A percentile compares a stretch with the other conserved stretches of the same genome.
phyloP scores from a whole-genome alignment of 768 basidiomycete genomes.

The Boletellus ananas region DNA sequence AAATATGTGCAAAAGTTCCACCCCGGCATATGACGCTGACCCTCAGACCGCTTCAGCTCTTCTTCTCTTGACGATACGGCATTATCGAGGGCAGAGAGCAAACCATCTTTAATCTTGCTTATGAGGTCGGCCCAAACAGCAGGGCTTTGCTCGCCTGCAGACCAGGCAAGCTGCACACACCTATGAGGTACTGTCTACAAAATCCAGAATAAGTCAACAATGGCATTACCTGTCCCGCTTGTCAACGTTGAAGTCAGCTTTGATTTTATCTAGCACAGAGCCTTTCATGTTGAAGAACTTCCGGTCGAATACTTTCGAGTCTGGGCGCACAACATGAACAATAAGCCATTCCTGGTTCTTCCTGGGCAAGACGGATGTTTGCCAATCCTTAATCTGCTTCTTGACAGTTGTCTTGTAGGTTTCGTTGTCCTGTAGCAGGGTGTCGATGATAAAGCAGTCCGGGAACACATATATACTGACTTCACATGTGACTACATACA shows the following conservation, averaged over 20 bases:
- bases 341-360: constrained; percentile 95
- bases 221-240: constrained; percentile 68
- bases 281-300: constrained; percentile 83
- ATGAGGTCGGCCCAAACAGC: constrained; percentile 84
- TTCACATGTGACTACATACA: constrained; percentile 87
- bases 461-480: constrained; percentile 40
- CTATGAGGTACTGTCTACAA: constrained; percentile 38
- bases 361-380: constrained; percentile 53
- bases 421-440: constrained; percentile 50
- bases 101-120: constrained; percentile 84
- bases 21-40: constrained; percentile 87
- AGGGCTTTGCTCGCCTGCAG: constrained; percentile 67
- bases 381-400: constrained; percentile 94
- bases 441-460: constrained; percentile 7
- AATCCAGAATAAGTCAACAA: constrained; percentile 5
- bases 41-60: constrained; percentile 85
- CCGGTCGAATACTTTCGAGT: constrained; percentile 52
- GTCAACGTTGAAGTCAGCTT: constrained; percentile 85
- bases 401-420: constrained; percentile 72
- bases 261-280: constrained; percentile 85
- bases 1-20: constrained; percentile 99
- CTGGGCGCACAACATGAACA: constrained; percentile 76
- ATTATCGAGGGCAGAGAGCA: constrained; percentile 80
- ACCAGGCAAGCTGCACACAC: constrained; percentile 80
- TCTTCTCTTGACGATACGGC: constrained; percentile 81